A percentile compares a stretch with the other conserved stretches of the same genome.
Evolutionary conservation across 75 land plant genomes (phyloP).

Genomic region (Cryptomeria japonica): DNA sequence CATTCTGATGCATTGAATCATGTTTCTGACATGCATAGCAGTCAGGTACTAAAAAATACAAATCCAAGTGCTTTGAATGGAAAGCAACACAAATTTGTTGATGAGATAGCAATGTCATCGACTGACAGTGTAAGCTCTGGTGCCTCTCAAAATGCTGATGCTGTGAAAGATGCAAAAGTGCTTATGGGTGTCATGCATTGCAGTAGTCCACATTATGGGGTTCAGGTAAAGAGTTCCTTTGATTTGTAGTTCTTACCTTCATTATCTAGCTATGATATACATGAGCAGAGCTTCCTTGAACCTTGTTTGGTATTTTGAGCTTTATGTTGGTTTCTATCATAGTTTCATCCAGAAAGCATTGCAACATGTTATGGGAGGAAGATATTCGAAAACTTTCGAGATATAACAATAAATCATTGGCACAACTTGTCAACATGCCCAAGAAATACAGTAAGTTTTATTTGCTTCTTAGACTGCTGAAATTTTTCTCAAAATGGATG

Average conservation of each 20-base stretch:
- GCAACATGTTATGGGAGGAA: conserved; percentile 81
- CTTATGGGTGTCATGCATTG: conserved; percentile 89
- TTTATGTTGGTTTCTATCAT: conserved; percentile 1
- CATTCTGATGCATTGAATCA: conserved; percentile 21
- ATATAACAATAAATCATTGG: conserved; percentile 69
- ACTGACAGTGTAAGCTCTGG: background rate
- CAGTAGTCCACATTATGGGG: conserved; percentile 89
- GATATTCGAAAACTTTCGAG: conserved; percentile 80
- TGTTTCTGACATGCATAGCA: conserved; percentile 7
- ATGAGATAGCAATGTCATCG: background rate
- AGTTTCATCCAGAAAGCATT: conserved; percentile 99
- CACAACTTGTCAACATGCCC: conserved; percentile 12
- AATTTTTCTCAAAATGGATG: background rate
- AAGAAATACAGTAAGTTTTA: conserved; percentile 23
- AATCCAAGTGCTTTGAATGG: background rate
- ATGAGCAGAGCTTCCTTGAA: background rate
- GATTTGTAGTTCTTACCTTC: background rate
- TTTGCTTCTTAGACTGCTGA: conserved; percentile 12
- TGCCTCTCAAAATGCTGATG: conserved; percentile 9
- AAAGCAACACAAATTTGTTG: background rate
- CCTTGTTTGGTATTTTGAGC: conserved; percentile 5
- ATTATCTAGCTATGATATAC: background rate
- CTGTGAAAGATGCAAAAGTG: conserved; percentile 20
- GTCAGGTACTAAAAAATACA: conserved; percentile 1
- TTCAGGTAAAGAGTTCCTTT: conserved; percentile 63